phyloP scores from a whole-genome alignment of 2,329 filamentous ascomycete genomes.

The Colletotrichum chlorophyti region DNA sequence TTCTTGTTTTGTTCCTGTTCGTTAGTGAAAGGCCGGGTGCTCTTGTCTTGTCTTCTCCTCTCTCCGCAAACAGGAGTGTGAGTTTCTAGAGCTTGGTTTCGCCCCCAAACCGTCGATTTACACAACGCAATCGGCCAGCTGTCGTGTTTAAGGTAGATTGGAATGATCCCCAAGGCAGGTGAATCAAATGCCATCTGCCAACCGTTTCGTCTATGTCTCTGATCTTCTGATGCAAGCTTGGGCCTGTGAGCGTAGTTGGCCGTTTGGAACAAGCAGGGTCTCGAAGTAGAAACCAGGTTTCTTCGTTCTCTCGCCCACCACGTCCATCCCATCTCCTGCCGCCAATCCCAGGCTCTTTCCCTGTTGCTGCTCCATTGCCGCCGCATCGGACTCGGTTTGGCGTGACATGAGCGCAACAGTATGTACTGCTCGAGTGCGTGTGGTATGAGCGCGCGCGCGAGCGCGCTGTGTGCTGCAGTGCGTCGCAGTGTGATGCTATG shows the following conservation, averaged over 20 bases:
- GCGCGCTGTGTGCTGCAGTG: slow-evolving; percentile 4
- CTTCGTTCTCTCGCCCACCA: not conserved
- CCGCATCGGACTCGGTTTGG: slow-evolving; percentile 21
- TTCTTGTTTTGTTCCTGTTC: not conserved
- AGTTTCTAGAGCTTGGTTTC: not conserved
- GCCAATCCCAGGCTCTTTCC: slow-evolving; percentile 11
- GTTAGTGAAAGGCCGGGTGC: not conserved
- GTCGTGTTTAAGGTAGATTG: slow-evolving; percentile 10
- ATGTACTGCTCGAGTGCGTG: not conserved
- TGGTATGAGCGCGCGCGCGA: slow-evolving; percentile 3
- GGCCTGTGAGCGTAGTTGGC: slow-evolving; percentile 17
- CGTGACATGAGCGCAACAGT: slow-evolving; percentile 18
- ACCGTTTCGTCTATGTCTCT: slow-evolving; percentile 7
- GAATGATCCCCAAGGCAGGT: slow-evolving; percentile 14
- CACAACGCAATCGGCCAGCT: not conserved
- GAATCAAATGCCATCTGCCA: slow-evolving; percentile 15
- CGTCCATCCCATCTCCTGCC: slow-evolving; percentile 22
- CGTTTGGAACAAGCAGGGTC: not conserved
- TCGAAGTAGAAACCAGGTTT: not conserved
- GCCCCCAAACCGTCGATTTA: not conserved
- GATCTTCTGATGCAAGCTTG: slow-evolving; percentile 20
- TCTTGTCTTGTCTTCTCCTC: not conserved
- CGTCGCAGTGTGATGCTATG: too few relatives aligned
- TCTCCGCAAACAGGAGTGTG: slow-evolving; percentile 14
- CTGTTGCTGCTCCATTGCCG: slow-evolving; percentile 14